phyloP scores from a whole-genome alignment of 805 yeast genomes.

The Zygosaccharomyces bailii region DNA sequence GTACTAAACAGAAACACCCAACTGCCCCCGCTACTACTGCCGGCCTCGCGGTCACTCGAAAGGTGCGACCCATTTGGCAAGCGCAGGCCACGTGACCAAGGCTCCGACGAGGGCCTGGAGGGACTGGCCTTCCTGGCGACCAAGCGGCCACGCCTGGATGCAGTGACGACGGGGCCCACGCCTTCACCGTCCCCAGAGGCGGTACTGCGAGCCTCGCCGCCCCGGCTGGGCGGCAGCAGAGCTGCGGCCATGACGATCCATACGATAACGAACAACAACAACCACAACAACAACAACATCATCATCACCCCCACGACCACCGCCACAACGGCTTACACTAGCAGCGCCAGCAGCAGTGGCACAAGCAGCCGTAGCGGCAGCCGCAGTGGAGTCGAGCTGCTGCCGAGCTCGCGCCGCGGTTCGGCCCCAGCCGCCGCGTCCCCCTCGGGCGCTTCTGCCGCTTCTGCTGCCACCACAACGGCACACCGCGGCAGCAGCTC shows the following conservation, averaged over 20 bases:
- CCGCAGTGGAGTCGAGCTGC: neutral
- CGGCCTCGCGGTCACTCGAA: constrained; percentile 17
- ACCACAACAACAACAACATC: no score
- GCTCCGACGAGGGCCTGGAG: constrained; percentile 15
- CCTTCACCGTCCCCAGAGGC: constrained; percentile 1
- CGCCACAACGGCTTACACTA: no score
- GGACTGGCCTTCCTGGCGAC: constrained; percentile 24
- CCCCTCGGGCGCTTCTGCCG: constrained; percentile 3
- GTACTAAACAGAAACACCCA: constrained; percentile 27
- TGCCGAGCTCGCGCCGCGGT: neutral
- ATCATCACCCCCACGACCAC: no score
- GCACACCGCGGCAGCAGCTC: constrained; percentile 1
- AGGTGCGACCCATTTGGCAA: constrained; percentile 3
- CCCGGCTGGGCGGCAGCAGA: neutral
- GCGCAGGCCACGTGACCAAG: neutral
- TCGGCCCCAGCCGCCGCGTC: constrained; percentile 1
- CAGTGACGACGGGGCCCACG: neutral
- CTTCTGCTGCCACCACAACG: neutral
- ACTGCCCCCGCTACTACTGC: constrained; percentile 34
- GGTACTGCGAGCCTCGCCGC: constrained; percentile 11
- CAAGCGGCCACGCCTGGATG: constrained; percentile 20
- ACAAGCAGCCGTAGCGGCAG: neutral
- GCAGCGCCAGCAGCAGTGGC: constrained; percentile 1
- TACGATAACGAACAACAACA: no score
- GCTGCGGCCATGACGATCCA: no score